Evolutionary conservation across 2,329 filamentous ascomycete genomes (phyloP), one percentile per base, ranked within the genome.

Genomic region (Chaetomiaceae sp.): DNA sequence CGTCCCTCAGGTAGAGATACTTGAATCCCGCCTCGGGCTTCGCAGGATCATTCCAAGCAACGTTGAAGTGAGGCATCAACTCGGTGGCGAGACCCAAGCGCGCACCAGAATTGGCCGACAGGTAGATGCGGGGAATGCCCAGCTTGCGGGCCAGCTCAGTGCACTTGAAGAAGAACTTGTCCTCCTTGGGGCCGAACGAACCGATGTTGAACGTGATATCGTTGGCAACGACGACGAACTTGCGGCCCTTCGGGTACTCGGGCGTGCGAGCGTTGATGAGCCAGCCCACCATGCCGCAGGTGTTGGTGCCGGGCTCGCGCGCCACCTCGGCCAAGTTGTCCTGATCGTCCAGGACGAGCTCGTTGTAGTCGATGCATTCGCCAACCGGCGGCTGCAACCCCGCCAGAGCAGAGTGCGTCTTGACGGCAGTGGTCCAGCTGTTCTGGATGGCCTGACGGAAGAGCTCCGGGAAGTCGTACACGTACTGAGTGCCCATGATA

Each of bases 121-220:
- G 78, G 74, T 99, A 99, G 67, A 99, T 92, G 62, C 93, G 88
- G 20, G 93, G 93, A 63, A 99, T 96, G 34, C 93, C 93, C 55
- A 96, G 78, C 76, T 89, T 92, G 63, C 91, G 85, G 56, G 93
- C 93, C 59, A 96, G 79, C 72, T 99, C 91, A 9, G 93, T 97
- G 75, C 93, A 99, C 79, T 97, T 96, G 79, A 95, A 81, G 83
- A 99, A 99, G 82, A 96, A 99, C 63, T 88, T 86, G 71, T 99
- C 93, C 75, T 99, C 93, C 72, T 86, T 85, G 35, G 93, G 93
- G 46, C 93, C 93, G 68, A 99, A 99, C 2, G 89, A 96, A 65
- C 93, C 93, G 68, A 97, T 99, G 79, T 95, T 95, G 81, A 89
- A 97, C 16, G 93, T 99, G 69, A 99, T 99, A 66, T 99, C 93